Evolutionary conservation across 805 yeast genomes (phyloP), one percentile per base, ranked within the genome.

Genomic region (Nakazawaea ernobii): DNA sequence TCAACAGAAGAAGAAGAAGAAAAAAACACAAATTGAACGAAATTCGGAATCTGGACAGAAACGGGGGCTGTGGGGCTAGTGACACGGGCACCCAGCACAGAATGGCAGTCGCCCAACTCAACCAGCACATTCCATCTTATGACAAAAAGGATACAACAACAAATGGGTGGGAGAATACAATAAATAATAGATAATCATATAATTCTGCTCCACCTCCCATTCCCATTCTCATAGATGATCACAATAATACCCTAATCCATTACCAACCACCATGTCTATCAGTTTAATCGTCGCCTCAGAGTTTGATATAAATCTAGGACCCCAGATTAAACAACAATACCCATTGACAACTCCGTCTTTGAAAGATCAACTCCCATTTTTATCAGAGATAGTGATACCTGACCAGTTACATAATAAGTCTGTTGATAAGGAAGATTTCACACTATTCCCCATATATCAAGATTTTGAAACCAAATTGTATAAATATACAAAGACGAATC

Each of bases 251-350:
- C 32, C n/a, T 13, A 10, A 30, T 30, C n/a, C 32, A 30, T 3
- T 9, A 30, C 3, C 32, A 30, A 9, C 32, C 26, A 35, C 28
- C 5, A 46, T 17, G 37, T 41, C 42, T 26, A 32, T 35, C 17
- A 26, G 15, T n/a, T 61, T 58, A 36, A 52, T 63, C 1, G 43
- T 88, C 30, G 73, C 89, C 6, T 86, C 92, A 1, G 91, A 86
- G 63, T 90, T 89, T 61, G 94, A 89, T 60, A 79, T 83, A 52
- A 83, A 78, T 55, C 70, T 79, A 46, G 96, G 97, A 0, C 83
- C 94, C 0, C 68, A 77, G 4, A 64, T 89, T 30, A 69, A 69
- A 45, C 75, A 77, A 53, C 90, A 83, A 56, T 71, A 75, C 44
- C 92, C 95, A 0, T 49, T 13, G 11, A 56, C 11, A 41, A 59